phyloP scores from a whole-genome alignment of 371 early-diverging fungal species.

The Umbelopsis sp. region DNA sequence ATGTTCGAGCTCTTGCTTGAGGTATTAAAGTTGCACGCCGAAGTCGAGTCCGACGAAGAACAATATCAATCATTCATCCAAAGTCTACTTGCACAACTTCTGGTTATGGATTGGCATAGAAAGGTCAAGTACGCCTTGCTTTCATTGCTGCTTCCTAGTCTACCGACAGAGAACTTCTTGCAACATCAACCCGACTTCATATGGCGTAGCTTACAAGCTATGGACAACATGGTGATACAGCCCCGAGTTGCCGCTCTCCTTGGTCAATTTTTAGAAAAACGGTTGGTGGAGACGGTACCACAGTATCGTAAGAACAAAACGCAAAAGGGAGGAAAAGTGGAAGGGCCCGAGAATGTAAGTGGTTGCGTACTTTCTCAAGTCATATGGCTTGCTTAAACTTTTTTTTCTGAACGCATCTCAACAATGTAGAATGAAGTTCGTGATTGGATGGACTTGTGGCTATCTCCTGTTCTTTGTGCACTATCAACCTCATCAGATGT shows the following conservation, averaged over 20 bases:
- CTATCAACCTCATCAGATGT: constrained; percentile 46
- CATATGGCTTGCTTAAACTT: neutral
- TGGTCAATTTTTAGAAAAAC: constrained; percentile 37
- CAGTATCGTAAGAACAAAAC: constrained; percentile 15
- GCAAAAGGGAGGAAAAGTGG: neutral
- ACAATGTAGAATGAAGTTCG: constrained; percentile 21
- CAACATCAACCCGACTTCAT: constrained; percentile 60
- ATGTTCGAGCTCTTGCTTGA: constrained; percentile 70
- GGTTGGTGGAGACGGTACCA: constrained; percentile 44
- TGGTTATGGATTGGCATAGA: constrained; percentile 63
- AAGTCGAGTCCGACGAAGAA: constrained; percentile 30
- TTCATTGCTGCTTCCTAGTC: constrained; percentile 62
- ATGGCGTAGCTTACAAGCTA: constrained; percentile 56
- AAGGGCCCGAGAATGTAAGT: constrained; percentile 2
- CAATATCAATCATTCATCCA: constrained; percentile 41
- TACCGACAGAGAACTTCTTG: constrained; percentile 58
- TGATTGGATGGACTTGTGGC: constrained; percentile 47
- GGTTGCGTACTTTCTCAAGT: neutral
- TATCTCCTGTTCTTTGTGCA: constrained; percentile 32
- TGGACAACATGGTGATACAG: constrained; percentile 69
- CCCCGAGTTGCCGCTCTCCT: constrained; percentile 61
- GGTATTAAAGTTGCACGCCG: constrained; percentile 48
- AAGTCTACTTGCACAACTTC: constrained; percentile 46
- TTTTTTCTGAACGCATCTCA: neutral
- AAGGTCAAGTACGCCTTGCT: constrained; percentile 77